phyloP scores from a whole-genome alignment of 345 rosid species.

The Murraya koenigii region DNA sequence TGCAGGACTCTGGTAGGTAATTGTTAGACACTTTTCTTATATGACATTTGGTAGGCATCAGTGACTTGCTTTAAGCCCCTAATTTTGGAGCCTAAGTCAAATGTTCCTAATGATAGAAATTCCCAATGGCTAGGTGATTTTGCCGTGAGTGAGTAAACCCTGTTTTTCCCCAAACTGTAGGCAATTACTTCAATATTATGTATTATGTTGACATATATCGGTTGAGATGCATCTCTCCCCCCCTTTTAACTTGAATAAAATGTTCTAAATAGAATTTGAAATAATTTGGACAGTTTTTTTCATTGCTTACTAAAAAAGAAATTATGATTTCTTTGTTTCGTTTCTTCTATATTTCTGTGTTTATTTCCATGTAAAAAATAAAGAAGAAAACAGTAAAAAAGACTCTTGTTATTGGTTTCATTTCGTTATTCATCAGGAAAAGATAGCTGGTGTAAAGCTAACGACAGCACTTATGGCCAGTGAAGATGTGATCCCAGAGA shows the following conservation, averaged over 20 bases:
- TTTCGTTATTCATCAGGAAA: constrained; percentile 52
- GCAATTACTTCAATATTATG: background rate
- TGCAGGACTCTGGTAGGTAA: background rate
- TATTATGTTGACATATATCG: too few relatives aligned
- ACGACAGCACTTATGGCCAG: constrained; percentile 81
- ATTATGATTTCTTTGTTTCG: background rate
- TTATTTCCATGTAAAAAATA: background rate
- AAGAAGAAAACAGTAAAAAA: background rate
- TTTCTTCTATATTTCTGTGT: background rate
- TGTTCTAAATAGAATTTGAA: background rate
- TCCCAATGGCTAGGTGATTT: background rate
- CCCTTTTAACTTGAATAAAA: background rate
- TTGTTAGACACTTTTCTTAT: background rate
- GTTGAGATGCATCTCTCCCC: background rate
- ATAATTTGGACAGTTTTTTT: background rate
- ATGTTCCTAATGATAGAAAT: background rate
- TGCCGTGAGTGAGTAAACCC: background rate
- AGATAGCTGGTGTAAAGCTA: constrained; percentile 77
- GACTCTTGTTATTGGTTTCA: background rate
- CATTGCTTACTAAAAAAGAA: background rate
- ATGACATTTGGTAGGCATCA: background rate
- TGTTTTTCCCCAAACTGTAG: background rate
- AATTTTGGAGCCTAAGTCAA: background rate
- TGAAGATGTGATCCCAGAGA: constrained; percentile 65
- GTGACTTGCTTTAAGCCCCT: background rate